Evolutionary conservation across 2,329 filamentous ascomycete genomes (phyloP), one percentile per base, ranked within the genome.

Genomic region (Fusarium nisikadoi): DNA sequence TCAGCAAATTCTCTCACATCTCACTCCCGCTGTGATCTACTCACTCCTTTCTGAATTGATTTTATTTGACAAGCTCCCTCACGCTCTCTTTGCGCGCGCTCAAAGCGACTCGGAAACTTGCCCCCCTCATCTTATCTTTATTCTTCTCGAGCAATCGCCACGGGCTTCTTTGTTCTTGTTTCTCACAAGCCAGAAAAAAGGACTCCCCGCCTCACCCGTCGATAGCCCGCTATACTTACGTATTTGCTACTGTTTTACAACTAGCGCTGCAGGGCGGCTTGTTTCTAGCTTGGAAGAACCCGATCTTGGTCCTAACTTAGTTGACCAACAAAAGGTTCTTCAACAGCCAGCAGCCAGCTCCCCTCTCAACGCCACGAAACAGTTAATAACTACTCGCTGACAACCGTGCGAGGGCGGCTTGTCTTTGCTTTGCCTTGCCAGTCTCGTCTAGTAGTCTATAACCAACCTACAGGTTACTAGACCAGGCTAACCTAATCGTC

Each of bases 351-450:
- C 36, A 35, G 72, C 47, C 62, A 65, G 52, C 62, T 71, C 70
- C 71, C 63, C 66, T 72, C 73, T 76, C 71, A 68, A 76, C 76
- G 76, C 75, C 73, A 77, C 74, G 74, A 73, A 73, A 63, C 59
- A 68, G 64, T 57, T 38, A 25, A 57, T 43, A 33, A 33, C 20
- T 49, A 45, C 33, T 54, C 33, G 16, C 43, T 55, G 46, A 64
- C 53, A 55, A 57, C 33, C 46, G 31, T 57, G 42, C 57, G 46
- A 55, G 31, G 38, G 45, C 53, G 55, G 46, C 56, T 60, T 70
- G 49, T 68, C 46, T 72, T 36, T 62, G 64, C 31, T 23, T 41
- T 67, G 36, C 47, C 46, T 49, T 67, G 46, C 20, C 29, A 33
- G 46, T 35, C 47, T 33, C 9, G 47, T 25, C 47, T 50, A 14